Evolutionary conservation across 805 yeast species (phyloP), one percentile per base, ranked within the genome.

Genomic region (Starmerella vitae): DNA sequence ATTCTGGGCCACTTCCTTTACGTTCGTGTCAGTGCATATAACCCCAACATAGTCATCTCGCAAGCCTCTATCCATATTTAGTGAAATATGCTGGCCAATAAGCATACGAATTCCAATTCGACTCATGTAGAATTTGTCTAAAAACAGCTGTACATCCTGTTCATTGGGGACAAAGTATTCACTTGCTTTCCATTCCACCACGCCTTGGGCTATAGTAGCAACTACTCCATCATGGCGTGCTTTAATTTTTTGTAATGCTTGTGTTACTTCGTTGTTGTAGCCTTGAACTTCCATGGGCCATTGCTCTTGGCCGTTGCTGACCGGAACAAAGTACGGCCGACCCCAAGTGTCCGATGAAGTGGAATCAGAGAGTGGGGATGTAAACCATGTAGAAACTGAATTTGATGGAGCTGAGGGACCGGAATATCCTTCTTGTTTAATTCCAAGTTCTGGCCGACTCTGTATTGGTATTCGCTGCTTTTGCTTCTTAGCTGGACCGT

Each of bases 81-180:
- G 67, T 1, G 94, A 88, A 47, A 84, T 78, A 52, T 84, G 93
- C 62, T 84, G 95, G n/a, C 94, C 95, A 53, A 84, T 81, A 30
- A 84, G 68, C 93, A 85, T 85, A 47, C 95, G 70, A 44, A 85
- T 85, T 2, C 95, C 95, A 45, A 85, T 85, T 42, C 94, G 68
- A 38, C 84, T 76, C 85, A 84, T 76, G 64, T 85, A 84, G 56
- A 84, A 84, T 24, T 91, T 60, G 61, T 85, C 95, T 46, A 84
- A 64, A 54, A 85, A 84, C 13, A 74, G 68, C 59, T 85, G 94
- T 26, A 85, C 74, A 10, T 82, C 72, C 38, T 75, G 68, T 53
- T 80, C 82, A 29, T 80, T 76, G 22, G 70, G 64, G 28, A 59
- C 50, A 56, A 65, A 57, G 59, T 62, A 56, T 30, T 63, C 64